Evolutionary conservation across 2,329 filamentous ascomycete genomes (phyloP), one percentile per base, ranked within the genome.

Genomic region (Penicillium paneum): DNA sequence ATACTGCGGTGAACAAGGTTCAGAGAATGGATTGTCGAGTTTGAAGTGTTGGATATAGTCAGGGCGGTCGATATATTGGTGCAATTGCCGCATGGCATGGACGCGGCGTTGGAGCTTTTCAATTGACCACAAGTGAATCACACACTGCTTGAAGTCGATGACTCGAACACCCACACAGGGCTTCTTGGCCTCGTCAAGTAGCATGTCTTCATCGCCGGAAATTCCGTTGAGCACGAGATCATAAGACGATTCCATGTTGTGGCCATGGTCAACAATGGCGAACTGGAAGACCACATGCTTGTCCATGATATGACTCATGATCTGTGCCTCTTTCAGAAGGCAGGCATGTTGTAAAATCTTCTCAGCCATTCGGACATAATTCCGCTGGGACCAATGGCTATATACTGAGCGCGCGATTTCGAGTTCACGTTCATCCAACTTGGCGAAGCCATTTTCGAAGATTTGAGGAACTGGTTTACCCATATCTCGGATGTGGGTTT

Each of bases 291-390:
- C 87, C 8, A 97, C 89, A 61, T 86, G 86, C 71, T 97, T 94
- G 63, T 94, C 90, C 77, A 99, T 89, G 66, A 96, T 90, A 64
- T 96, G 93, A 76, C 92, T 96, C 90, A 99, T 94, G 57, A 99
- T 87, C 69, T 99, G 94, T 1, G 94, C 94, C 74, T 99, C 94
- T 71, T 99, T 99, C 55, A 99, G 74, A 28, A 87, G 84, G 8
- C 90, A 86, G 3, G 93, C 93, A 70, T 96, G 88, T 68, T 96
- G 91, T 42, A 99, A 78, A 28, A 97, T 87, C 2, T 87, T 85
- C 72, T 97, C 94, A 3, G 93, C 92, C 90, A 99, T 96, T 52
- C 88, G 87, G 54, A 99, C 91, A 65, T 93, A 97, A 66, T 90
- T 89, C 29, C 90, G 86, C 62, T 88, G 82, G 57, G 86, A 85